Conservation (phyloP, 2,329 filamentous ascomycete genomes). For the Ophiostoma australiae region DNA sequence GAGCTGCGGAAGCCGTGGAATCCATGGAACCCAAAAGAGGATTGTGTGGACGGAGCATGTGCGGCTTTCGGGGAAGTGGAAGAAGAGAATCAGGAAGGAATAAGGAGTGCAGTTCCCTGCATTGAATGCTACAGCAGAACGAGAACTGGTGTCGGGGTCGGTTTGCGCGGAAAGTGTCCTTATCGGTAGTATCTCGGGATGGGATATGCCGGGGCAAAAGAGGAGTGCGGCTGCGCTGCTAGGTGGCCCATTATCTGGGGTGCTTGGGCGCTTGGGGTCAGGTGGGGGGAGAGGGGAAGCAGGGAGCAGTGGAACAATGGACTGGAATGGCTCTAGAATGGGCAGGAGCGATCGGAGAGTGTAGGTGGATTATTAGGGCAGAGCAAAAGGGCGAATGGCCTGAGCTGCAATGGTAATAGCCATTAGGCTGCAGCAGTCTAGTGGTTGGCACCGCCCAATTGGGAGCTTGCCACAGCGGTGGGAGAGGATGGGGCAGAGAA, state of each 20-base stretch:
- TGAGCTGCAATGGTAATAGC: constrained; percentile 23
- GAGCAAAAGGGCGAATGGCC: constrained; percentile 24
- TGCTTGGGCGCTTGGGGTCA: constrained; percentile 22
- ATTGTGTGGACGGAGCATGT: not conserved
- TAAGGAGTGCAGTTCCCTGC: not conserved
- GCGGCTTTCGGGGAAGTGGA: constrained; percentile 11
- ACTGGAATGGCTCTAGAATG: not conserved
- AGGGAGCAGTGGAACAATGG: not conserved
- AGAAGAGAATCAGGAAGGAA: not conserved
- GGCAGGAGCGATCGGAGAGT: not conserved
- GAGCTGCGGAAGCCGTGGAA: not conserved
- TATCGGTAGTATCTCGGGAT: constrained; percentile 25
- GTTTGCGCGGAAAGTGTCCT: not conserved
- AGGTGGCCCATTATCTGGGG: not conserved
- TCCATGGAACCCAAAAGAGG: not conserved
- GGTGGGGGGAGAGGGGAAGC: constrained; percentile 10
- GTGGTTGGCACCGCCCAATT: constrained; percentile 11
- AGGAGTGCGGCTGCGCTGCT: constrained; percentile 3
- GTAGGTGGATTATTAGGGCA: not conserved
- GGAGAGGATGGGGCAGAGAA: constrained; percentile 14
- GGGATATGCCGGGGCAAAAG: constrained; percentile 8
- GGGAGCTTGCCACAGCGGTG: not conserved
- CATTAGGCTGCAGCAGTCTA: not conserved
- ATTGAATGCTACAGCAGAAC: constrained; percentile 13
- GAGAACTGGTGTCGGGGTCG: constrained; percentile 11